Base-by-base conservation (phyloP, 2,329 filamentous ascomycete genomes). In the Teratosphaeria epicoccoides region DNA sequence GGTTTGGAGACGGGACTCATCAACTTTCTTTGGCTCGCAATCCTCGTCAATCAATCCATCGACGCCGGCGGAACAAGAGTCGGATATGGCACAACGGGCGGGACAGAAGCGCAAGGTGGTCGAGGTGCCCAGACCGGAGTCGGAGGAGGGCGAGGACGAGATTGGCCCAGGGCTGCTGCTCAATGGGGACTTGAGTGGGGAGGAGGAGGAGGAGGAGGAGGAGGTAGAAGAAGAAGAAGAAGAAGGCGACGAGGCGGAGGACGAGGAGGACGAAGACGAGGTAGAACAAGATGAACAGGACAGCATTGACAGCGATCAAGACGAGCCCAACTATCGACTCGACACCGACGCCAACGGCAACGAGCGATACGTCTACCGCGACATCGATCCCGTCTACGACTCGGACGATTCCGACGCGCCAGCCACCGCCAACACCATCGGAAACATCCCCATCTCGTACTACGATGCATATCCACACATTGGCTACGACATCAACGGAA, bases 391-490 rank as follows among this genome's bases (percentile, higher is more conserved):
- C 2, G 84, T 89, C 50, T 96, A 98, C 71, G 93, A 97, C 66
- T 95, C 90, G 1, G 94, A 98, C 71, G 91, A 96, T 66, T 87
- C 87, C 2, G 91, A 96, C 67, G 84, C 83, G 3, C 82, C 85
- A 55, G 33, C 33, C 51, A 81, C 84, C 24, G 77, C 76, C 49
- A 98, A 98, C 72, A 97, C 93, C 0, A 96, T 98, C 63, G 94
- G 93, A 60, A 78, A 97, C 66, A 98, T 98, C 54, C 88, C 90
- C 4, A 74, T 97, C 47, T 85, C 87, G 2, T 97, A 95, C 72
- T 98, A 98, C 74, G 93, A 98, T 68, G 86, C 88, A 29, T 98
- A 96, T 67, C 93, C 93, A 48, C 93, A 98, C 68, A 96, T 98
- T 66, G 93, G 93, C 54, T 98, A 98, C 72, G 88, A 96, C 63